Conservation (phyloP, 768 basidiomycete species). For the Epithele typhae region DNA sequence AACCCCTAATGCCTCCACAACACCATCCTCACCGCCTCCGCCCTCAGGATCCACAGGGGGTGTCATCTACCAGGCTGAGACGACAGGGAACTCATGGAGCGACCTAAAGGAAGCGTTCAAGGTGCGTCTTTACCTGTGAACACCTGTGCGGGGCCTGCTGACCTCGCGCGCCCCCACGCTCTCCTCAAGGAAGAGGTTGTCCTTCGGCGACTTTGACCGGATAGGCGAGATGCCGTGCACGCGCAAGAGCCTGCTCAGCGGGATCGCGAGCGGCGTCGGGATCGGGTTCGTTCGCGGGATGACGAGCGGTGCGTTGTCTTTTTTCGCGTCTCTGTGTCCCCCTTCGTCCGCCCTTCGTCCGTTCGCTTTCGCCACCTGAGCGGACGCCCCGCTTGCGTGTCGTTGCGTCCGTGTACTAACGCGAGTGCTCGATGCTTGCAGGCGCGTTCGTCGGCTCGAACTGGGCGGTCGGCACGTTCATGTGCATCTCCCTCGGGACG, state of each 20-base stretch:
- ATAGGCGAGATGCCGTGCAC: conserved; percentile 74
- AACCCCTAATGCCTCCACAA: not conserved
- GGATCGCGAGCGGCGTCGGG: conserved; percentile 76
- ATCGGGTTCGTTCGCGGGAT: conserved; percentile 72
- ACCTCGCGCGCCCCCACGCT: not conserved
- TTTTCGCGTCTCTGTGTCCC: too few relatives aligned
- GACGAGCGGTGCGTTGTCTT: conserved; percentile 48
- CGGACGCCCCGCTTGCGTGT: not conserved
- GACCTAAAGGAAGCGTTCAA: conserved; percentile 32
- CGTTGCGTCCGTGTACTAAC: too few relatives aligned
- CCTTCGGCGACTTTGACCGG: conserved; percentile 50
- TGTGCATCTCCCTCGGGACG: conserved; percentile 59
- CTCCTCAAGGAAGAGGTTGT: conserved; percentile 41
- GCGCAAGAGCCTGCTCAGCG: conserved; percentile 67
- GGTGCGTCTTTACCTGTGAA: conserved; percentile 18
- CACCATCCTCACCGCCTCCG: not conserved
- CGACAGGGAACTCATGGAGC: conserved; percentile 29
- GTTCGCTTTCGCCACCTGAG: not conserved
- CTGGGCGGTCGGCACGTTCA: conserved; percentile 78
- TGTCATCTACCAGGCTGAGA: conserved; percentile 27
- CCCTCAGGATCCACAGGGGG: conserved; percentile 13
- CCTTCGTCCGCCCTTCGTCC: not conserved
- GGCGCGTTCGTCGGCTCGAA: conserved; percentile 65
- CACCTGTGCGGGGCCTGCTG: not conserved
- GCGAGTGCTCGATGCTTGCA: conserved; percentile 22